Evolutionary conservation across 345 rosid species (phyloP).

Genomic region (sweet orange (Citrus sinensis)): DNA sequence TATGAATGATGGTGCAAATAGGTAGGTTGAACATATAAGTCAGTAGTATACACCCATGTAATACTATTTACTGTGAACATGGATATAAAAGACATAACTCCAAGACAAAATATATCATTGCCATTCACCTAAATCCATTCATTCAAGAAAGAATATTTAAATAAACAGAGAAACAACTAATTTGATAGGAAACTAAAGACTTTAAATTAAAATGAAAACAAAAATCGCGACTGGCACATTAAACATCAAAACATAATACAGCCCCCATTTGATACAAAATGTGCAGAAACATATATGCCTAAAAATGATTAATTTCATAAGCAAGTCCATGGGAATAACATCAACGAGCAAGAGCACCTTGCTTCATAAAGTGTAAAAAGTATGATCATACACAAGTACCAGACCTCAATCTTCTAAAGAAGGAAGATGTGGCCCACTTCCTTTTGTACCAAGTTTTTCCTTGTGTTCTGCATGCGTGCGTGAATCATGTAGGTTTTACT

Average conservation of each 20-base stretch:
- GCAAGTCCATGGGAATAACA: background rate
- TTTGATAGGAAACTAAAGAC: background rate
- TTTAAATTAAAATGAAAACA: background rate
- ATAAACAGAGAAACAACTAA: slow-evolving; percentile 4
- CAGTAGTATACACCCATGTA: slow-evolving; percentile 9
- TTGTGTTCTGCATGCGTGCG: background rate
- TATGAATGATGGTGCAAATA: slow-evolving; percentile 11
- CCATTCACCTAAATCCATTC: slow-evolving; percentile 17
- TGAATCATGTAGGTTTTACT: background rate
- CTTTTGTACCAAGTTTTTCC: background rate
- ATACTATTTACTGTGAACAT: slow-evolving; percentile 3
- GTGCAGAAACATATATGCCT: background rate
- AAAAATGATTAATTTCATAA: background rate
- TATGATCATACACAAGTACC: background rate
- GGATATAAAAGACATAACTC: background rate
- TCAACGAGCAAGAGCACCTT: background rate
- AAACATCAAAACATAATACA: background rate
- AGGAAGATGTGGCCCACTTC: background rate
- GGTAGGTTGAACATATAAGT: slow-evolving; percentile 12
- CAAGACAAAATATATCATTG: background rate
- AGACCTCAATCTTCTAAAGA: background rate
- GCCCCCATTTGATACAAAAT: background rate
- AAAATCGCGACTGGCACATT: background rate
- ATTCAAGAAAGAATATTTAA: slow-evolving; percentile 10
- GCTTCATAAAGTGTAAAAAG: background rate